Percentiles rank a stretch among this genome's conserved stretches.
These are phyloP conservation scores for Chenopodium quinoa DNA, from an alignment of 148 eudicot genomes.

Conservation along the genomic window DNA sequence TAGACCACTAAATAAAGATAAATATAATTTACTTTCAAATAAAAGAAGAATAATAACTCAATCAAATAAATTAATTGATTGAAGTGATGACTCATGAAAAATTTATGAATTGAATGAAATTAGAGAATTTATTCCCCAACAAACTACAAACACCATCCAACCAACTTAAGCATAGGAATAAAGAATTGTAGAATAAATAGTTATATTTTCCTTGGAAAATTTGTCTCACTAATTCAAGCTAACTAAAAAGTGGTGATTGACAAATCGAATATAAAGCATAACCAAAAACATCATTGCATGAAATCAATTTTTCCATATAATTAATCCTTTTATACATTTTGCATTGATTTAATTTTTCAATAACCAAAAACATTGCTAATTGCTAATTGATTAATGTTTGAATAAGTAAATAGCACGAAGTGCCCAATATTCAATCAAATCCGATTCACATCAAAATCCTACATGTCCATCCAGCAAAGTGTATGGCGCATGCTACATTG, in stretches of 20 bases:
- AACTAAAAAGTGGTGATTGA: too few relatives aligned
- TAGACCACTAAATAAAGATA: too few relatives aligned
- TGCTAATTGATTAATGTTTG: too few relatives aligned
- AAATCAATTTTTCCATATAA: neutral
- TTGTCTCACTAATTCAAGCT: neutral
- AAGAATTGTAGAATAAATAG: neutral
- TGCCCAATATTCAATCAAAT: too few relatives aligned
- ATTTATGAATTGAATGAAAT: neutral
- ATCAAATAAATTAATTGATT: neutral
- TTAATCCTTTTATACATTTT: too few relatives aligned
- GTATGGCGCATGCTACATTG: too few relatives aligned
- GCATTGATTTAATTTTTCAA: too few relatives aligned
- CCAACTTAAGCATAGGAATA: neutral
- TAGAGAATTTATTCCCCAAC: constrained; percentile 11
- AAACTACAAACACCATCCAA: neutral
- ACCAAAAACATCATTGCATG: neutral
- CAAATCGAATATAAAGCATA: too few relatives aligned
- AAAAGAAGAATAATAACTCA: neutral
- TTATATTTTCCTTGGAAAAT: neutral
- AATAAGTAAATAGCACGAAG: too few relatives aligned
- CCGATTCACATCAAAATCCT: too few relatives aligned
- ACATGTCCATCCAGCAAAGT: too few relatives aligned
- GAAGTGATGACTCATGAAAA: neutral
- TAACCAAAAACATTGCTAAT: too few relatives aligned
- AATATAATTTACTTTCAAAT: neutral